These are phyloP conservation scores for Wickerhamomyces ciferrii DNA, from an alignment of 805 yeast genomes.

Conservation along the genomic window DNA sequence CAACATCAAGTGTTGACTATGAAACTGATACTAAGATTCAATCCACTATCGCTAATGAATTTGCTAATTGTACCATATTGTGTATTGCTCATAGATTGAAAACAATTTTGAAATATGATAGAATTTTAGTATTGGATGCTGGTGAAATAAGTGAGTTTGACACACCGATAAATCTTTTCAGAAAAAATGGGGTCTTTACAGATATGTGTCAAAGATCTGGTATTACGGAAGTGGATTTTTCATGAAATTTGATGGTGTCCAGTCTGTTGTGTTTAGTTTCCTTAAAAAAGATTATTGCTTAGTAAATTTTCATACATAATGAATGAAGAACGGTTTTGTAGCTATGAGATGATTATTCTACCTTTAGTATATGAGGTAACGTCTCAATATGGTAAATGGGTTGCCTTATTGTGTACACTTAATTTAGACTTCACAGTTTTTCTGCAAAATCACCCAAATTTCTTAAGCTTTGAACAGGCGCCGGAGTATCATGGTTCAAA, in stretches of 20 bases:
- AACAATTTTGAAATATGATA: constrained; percentile 81
- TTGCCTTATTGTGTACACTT: background rate
- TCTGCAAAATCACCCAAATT: background rate
- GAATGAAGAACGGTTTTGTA: too few relatives aligned
- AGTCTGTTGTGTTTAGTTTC: too few relatives aligned
- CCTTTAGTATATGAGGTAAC: too few relatives aligned
- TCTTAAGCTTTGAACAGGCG: background rate
- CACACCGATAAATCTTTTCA: constrained; percentile 47
- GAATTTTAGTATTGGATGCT: constrained; percentile 65
- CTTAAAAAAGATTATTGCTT: too few relatives aligned
- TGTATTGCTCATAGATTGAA: constrained; percentile 90
- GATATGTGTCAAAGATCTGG: constrained; percentile 45
- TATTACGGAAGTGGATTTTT: constrained; percentile 40
- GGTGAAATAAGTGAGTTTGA: constrained; percentile 80
- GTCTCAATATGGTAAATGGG: background rate
- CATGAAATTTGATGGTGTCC: too few relatives aligned
- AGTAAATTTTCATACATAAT: too few relatives aligned
- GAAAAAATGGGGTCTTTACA: constrained; percentile 36
- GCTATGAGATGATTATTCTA: too few relatives aligned
- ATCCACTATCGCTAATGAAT: constrained; percentile 69
- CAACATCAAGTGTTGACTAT: constrained; percentile 85
- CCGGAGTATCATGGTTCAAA: too few relatives aligned
- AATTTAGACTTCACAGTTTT: background rate
- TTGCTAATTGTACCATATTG: constrained; percentile 70
- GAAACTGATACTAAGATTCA: constrained; percentile 79